Conservation (phyloP, 345 rosid species). For the Salix purpurea region DNA sequence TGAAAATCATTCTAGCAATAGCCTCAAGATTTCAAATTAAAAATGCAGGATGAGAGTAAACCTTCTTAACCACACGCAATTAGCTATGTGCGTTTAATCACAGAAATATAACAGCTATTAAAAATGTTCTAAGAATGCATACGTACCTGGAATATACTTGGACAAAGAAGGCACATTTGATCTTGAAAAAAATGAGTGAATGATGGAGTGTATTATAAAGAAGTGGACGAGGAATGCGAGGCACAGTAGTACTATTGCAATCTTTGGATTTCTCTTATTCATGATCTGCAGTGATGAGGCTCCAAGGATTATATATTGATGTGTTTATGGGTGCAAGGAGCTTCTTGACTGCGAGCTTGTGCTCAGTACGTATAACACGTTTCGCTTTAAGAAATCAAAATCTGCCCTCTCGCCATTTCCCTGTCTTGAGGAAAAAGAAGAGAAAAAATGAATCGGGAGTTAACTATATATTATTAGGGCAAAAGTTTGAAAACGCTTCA, state of each 20-base stretch:
- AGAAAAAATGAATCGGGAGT: too few relatives aligned
- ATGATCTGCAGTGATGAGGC: not conserved
- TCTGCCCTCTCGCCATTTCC: not conserved
- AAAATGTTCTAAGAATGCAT: not conserved
- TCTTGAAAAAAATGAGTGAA: not conserved
- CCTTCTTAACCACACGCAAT: too few relatives aligned
- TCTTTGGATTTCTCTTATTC: conserved; percentile 5
- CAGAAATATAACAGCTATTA: too few relatives aligned
- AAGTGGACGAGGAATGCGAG: not conserved
- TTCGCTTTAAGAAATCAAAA: not conserved
- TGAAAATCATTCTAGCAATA: too few relatives aligned
- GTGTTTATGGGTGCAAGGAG: not conserved
- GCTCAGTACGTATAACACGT: not conserved
- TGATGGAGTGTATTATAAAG: not conserved
- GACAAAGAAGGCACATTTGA: not conserved
- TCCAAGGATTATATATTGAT: not conserved
- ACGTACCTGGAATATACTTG: not conserved
- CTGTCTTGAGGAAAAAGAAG: too few relatives aligned
- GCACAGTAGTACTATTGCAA: not conserved
- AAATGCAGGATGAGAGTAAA: too few relatives aligned
- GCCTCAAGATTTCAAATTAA: too few relatives aligned
- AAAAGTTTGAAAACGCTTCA: too few relatives aligned
- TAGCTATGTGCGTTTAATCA: too few relatives aligned
- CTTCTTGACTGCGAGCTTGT: not conserved
- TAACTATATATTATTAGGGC: too few relatives aligned